Evolutionary conservation across 148 eudicot genomes (phyloP), one percentile per base, ranked within the genome.

Genomic region (Chenopodium suecicum): DNA sequence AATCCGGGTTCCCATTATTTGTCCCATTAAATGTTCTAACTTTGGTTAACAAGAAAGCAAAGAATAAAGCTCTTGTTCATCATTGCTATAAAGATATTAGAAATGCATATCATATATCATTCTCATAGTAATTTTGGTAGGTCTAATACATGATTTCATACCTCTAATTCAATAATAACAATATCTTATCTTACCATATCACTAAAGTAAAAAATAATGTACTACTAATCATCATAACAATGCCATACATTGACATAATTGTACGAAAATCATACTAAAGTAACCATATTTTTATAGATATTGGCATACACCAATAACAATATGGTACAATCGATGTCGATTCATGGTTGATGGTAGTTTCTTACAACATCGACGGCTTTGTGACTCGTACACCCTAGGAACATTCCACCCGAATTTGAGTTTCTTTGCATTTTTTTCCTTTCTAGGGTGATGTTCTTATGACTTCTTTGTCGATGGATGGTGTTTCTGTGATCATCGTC

Each of bases 291-390:
- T 27, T 81, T 31, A 52, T 66, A 81, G 14, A 81, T 34, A 75
- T 34, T 44, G 19, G 50, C 27, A 73, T 84, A 77, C 79, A 81
- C n/a, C 47, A 66, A 67, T 46, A 81, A 66, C 44, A 58, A 37
- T 41, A 20, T 34, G 19, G 10, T 4, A 25, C 5, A 0, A 1
- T 54, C 6, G 56, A 73, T 11, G 17, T 14, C 17, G 22, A 4
- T 67, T 81, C 13, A 12, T 75, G 34, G 44, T 54, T 16, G 32
- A 23, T 56, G 23, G 25, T 66, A 80, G 73, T 81, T 84, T 80
- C 82, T 84, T 22, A 86, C 86, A 63, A 92, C 93, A 83, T 83
- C 84, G 7, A 90, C 86, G 13, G 92, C 86, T 87, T 92, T 90
- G 20, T 86, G 88, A 76, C 60, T 85, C 79, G 79, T 88, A 86